phyloP scores from a whole-genome alignment of 306 rosid genomes.

The Pterocarpus macrocarpus region DNA sequence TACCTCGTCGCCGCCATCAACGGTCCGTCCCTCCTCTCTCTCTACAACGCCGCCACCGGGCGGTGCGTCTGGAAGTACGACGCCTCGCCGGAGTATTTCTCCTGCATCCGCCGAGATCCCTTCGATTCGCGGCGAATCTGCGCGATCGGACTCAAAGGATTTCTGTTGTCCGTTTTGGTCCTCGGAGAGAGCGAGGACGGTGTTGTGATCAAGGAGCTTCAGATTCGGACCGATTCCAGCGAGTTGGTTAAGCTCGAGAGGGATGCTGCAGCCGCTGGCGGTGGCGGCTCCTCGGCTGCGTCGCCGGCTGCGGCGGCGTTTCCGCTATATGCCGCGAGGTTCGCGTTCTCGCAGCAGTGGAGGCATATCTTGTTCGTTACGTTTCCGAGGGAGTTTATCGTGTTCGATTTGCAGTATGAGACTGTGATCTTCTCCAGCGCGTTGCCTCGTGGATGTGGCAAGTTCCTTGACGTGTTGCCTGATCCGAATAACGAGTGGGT shows the following conservation, averaged over 20 bases:
- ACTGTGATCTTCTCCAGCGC: conserved; percentile 62
- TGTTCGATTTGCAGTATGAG: conserved; percentile 92
- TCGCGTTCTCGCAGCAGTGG: conserved; percentile 86
- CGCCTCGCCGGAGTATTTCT: conserved; percentile 72
- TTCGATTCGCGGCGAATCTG: conserved; percentile 92
- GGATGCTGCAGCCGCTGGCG: conserved; percentile 47
- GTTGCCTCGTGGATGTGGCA: conserved; percentile 90
- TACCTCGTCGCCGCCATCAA: conserved; percentile 73
- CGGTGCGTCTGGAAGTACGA: conserved; percentile 93
- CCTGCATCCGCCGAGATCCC: conserved; percentile 90
- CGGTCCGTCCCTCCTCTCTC: conserved; percentile 78
- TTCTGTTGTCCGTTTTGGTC: conserved; percentile 68
- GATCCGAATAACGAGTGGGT: conserved; percentile 81
- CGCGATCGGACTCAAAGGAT: conserved; percentile 81
- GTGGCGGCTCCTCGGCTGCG: not conserved
- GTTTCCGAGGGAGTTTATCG: conserved; percentile 90
- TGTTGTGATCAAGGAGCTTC: conserved; percentile 71
- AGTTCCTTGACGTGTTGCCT: conserved; percentile 87
- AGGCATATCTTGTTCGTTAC: conserved; percentile 75
- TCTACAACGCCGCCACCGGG: conserved; percentile 68
- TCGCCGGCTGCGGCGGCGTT: conserved; percentile 56
- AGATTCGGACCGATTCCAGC: conserved; percentile 65
- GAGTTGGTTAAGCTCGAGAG: conserved; percentile 80
- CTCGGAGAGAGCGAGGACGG: conserved; percentile 73
- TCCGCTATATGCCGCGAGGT: conserved; percentile 67